Conservation (phyloP, 2,329 filamentous ascomycete species). For the Clarireedia paspali region DNA sequence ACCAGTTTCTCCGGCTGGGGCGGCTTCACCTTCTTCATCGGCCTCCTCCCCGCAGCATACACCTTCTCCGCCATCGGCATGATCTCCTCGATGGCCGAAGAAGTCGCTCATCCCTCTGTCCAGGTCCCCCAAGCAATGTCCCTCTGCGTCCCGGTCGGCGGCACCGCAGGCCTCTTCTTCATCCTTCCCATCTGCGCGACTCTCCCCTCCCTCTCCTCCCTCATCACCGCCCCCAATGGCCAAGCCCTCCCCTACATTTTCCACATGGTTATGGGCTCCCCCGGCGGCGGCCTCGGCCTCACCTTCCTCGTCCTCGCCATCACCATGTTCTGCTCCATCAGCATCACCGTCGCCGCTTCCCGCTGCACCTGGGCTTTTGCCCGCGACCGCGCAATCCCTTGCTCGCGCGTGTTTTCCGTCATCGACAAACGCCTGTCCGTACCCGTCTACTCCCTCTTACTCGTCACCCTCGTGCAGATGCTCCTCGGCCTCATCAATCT, state of each 20-base stretch:
- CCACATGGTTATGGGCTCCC: constrained; percentile 39
- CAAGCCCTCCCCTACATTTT: constrained; percentile 46
- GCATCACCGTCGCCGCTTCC: constrained; percentile 43
- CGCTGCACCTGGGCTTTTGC: constrained; percentile 63
- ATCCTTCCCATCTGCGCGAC: constrained; percentile 44
- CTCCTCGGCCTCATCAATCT: constrained; percentile 65
- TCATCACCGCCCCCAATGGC: constrained; percentile 36
- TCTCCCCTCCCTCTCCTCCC: constrained; percentile 38
- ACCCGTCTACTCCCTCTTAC: constrained; percentile 56
- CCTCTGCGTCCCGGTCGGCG: constrained; percentile 40
- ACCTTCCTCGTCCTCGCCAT: constrained; percentile 43
- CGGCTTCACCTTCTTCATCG: constrained; percentile 54
- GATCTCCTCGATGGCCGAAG: constrained; percentile 56
- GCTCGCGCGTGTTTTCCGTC: constrained; percentile 49
- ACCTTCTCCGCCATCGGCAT: constrained; percentile 54
- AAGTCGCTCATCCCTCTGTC: constrained; percentile 43
- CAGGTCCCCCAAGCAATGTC: constrained; percentile 41
- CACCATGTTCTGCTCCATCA: constrained; percentile 46
- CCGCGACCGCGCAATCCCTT: constrained; percentile 59
- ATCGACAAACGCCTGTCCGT: constrained; percentile 55
- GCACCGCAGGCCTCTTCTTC: constrained; percentile 42
- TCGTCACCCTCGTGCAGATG: constrained; percentile 53
- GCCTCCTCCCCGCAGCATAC: constrained; percentile 50
- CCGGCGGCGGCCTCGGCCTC: constrained; percentile 39
- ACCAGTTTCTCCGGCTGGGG: constrained; percentile 48